A percentile compares a stretch with the other conserved stretches of the same genome.
These are phyloP conservation scores for Leccinum longicurvipes DNA, from an alignment of 768 basidiomycete species.

Conservation along the genomic window DNA sequence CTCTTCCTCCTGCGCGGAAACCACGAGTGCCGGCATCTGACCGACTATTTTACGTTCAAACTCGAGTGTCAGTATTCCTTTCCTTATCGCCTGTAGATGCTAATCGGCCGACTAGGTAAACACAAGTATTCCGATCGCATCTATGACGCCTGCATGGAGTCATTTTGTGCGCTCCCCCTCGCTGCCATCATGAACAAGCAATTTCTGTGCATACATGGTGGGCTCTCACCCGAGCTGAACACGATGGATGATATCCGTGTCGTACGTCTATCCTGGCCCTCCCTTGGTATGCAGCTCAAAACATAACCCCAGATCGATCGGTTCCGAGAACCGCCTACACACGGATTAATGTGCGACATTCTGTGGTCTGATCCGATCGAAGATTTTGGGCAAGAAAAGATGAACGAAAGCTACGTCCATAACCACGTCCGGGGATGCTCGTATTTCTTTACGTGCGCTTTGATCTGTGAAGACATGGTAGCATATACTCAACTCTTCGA, in stretches of 20 bases:
- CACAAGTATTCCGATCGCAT: conserved; percentile 98
- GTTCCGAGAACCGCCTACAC: conserved; percentile 96
- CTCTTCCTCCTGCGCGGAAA: conserved; percentile 96
- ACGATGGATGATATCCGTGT: conserved; percentile 92
- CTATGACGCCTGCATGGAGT: conserved; percentile 98
- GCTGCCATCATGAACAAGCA: conserved; percentile 99
- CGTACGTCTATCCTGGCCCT: conserved; percentile 42
- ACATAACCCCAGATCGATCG: conserved; percentile 72
- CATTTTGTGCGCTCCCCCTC: conserved; percentile 91
- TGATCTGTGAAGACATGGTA: not conserved
- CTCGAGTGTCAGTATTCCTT: conserved; percentile 74
- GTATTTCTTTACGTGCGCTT: conserved; percentile 82
- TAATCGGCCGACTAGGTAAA: conserved; percentile 59
- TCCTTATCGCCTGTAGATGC: too few species aligned
- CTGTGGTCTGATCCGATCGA: conserved; percentile 98
- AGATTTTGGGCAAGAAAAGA: conserved; percentile 95
- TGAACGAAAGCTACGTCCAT: conserved; percentile 84
- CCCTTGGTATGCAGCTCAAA: not conserved
- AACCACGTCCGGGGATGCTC: conserved; percentile 97
- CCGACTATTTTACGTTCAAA: conserved; percentile 99
- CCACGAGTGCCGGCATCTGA: conserved; percentile 97
- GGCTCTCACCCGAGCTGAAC: conserved; percentile 90
- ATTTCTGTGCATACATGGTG: conserved; percentile 97
- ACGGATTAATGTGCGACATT: conserved; percentile 98
- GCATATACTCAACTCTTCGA: not conserved